Base-by-base conservation (phyloP, 73 alveolate species). In the Durusdinium trenchii region DNA sequence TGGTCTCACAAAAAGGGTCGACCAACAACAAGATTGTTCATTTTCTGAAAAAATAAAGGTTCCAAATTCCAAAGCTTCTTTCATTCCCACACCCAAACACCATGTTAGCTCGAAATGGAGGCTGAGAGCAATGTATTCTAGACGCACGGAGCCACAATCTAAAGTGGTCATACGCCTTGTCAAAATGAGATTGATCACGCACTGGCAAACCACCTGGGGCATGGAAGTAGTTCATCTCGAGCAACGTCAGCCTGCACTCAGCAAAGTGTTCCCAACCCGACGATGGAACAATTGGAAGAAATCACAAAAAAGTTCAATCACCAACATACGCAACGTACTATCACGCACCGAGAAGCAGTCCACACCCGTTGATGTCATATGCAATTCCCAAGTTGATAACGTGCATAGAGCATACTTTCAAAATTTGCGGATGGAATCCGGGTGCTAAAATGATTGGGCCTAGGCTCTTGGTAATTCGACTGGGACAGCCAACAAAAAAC, bases 321-420 rank as follows among this genome's bases (percentile, higher is more conserved):
- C 20, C 28, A 9, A n/a, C n/a, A n/a, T n/a, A n/a, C n/a, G 28
- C 9, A 12, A 12, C 9, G 9, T 9, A 12, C 28, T 54, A 54
- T 12, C 9, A 9, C 28, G 28, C 9, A 50, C 45, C 67, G 48
- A 82, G 92, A 16, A 9, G 46, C 92, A 82, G 10, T 12, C 50
- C 46, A 9, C 71, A 46, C 2, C 92, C 92, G 73, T 82, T 82
- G 6, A 46, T 57, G 47, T 82, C 71, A 50, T 30, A 82, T 3
- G 48, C 40, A 16, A 82, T 30, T 3, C 92, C 92, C 38, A 82
- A 30, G n/a, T 82, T 82, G 6, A 82, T 30, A 4, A 57, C 92
- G 71, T 82, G 92, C 92, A 82, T 82, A 16, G 61, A 35, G 71
- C 92, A 82, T 20, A 42, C 40, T 46, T 82, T 67, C 73, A 82